Percentiles rank a stretch among this genome's conserved stretches.
These are phyloP conservation scores for Chernovozyma aurita DNA, from an alignment of 1,139 yeast species.

Conservation along the genomic window DNA sequence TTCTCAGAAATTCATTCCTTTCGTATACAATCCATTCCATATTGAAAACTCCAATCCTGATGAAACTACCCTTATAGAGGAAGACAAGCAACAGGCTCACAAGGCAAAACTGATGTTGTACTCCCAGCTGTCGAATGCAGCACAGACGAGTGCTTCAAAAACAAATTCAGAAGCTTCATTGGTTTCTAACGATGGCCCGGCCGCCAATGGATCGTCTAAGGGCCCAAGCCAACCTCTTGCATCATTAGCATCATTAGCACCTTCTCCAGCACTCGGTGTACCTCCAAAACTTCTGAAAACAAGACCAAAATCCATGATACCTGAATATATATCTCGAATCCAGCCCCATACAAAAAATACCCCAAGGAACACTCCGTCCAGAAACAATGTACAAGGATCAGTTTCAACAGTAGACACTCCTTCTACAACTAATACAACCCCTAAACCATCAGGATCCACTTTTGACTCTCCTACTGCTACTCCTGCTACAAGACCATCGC, in stretches of 20 bases:
- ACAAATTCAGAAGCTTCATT: background rate
- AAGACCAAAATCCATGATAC: conserved; percentile 5
- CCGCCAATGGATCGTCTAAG: background rate
- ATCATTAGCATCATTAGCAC: background rate
- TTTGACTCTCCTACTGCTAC: conserved; percentile 2
- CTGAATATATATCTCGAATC: conserved; percentile 4
- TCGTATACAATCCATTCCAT: background rate
- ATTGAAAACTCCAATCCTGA: background rate
- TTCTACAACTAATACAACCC: conserved; percentile 1
- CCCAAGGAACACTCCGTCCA: background rate
- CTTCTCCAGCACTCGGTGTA: conserved; percentile 3
- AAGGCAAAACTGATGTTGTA: background rate
- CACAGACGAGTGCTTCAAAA: background rate
- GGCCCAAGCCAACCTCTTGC: too few species aligned
- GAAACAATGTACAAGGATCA: background rate
- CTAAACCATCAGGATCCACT: background rate
- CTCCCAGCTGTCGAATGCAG: background rate
- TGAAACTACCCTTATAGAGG: conserved; percentile 1
- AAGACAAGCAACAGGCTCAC: background rate
- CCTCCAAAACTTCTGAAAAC: background rate
- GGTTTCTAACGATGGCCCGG: background rate
- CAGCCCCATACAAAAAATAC: conserved; percentile 5
- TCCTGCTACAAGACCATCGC: conserved; percentile 3
- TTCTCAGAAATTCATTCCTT: background rate
- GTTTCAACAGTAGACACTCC: background rate